Conservation (phyloP, 495 filamentous ascomycete species). For the Aspergillus kassunensis region DNA sequence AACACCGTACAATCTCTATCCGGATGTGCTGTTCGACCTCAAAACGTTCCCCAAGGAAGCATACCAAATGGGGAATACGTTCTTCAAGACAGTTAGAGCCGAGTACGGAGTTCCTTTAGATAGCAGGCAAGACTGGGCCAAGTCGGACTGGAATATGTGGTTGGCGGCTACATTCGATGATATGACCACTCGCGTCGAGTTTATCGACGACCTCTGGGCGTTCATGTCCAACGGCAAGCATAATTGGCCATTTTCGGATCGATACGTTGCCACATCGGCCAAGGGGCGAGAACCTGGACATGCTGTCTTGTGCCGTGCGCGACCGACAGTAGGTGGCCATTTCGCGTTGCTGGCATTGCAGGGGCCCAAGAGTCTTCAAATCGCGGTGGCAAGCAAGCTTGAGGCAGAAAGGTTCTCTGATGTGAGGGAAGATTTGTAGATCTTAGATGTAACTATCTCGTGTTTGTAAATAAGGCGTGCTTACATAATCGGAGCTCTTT, state of each 20-base stretch:
- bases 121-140: slow-evolving; percentile 42
- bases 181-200: slow-evolving; percentile 26
- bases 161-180: slow-evolving; percentile 34
- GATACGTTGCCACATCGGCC: slow-evolving; percentile 35
- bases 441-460: neutral
- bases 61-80: slow-evolving; percentile 35
- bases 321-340: slow-evolving; percentile 55
- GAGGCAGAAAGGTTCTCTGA: too few species aligned
- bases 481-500: slow-evolving; percentile 14
- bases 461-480: neutral
- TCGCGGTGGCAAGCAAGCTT: slow-evolving; percentile 13
- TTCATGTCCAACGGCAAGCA: slow-evolving; percentile 49
- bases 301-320: slow-evolving; percentile 44
- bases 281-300: slow-evolving; percentile 33
- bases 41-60: slow-evolving; percentile 35
- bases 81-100: slow-evolving; percentile 36
- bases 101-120: slow-evolving; percentile 45
- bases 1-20: slow-evolving; percentile 44
- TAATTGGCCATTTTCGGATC: slow-evolving; percentile 46
- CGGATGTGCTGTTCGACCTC: slow-evolving; percentile 42
- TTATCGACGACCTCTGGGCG: slow-evolving; percentile 40
- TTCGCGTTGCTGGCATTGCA: slow-evolving; percentile 48
- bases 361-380: slow-evolving; percentile 27
- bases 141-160: slow-evolving; percentile 52
- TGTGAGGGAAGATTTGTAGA: slow-evolving; percentile 19